Percentiles rank a stretch among this genome's conserved stretches.
Evolutionary conservation across 208 protist species (phyloP).

Genomic region (Naegleria gruberi): DNA sequence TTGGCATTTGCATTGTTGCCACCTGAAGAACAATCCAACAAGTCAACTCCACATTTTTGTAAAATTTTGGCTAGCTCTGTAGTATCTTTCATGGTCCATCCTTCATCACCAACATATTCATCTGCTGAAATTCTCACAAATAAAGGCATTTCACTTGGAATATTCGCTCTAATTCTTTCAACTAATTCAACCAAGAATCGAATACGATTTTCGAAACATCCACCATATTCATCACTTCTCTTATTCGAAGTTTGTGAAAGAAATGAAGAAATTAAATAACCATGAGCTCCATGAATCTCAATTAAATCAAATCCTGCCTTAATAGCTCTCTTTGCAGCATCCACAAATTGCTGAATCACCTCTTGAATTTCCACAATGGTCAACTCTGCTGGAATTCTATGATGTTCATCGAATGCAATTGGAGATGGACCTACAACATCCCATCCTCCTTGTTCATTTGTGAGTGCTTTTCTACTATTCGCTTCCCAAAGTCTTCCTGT

Average conservation of each 20-base stretch:
- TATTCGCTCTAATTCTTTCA: constrained; percentile 13
- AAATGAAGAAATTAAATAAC: constrained; percentile 15
- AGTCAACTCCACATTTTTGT: constrained; percentile 33
- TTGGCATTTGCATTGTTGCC: constrained; percentile 23
- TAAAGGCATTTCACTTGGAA: constrained; percentile 30
- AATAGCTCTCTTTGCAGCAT: constrained; percentile 12
- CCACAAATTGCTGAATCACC: not conserved
- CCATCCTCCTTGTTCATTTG: constrained; percentile 1
- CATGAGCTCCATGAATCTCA: constrained; percentile 25
- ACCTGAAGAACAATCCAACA: constrained; percentile 39
- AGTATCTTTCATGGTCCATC: constrained; percentile 35
- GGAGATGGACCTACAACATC: not conserved
- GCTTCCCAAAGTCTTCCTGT: not conserved
- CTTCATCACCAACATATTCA: constrained; percentile 33
- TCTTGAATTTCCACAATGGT: not conserved
- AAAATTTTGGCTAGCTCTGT: constrained; percentile 31
- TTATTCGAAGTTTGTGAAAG: not conserved
- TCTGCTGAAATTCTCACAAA: constrained; percentile 24
- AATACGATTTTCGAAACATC: constrained; percentile 28
- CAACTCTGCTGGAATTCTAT: constrained; percentile 10
- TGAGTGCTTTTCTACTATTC: not conserved
- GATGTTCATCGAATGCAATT: not conserved
- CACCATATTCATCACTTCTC: constrained; percentile 24
- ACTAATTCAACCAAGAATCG: constrained; percentile 34
- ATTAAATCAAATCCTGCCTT: constrained; percentile 17